These are phyloP conservation scores for Boletellus emodensis DNA, from an alignment of 768 basidiomycete genomes.

Conservation along the genomic window DNA sequence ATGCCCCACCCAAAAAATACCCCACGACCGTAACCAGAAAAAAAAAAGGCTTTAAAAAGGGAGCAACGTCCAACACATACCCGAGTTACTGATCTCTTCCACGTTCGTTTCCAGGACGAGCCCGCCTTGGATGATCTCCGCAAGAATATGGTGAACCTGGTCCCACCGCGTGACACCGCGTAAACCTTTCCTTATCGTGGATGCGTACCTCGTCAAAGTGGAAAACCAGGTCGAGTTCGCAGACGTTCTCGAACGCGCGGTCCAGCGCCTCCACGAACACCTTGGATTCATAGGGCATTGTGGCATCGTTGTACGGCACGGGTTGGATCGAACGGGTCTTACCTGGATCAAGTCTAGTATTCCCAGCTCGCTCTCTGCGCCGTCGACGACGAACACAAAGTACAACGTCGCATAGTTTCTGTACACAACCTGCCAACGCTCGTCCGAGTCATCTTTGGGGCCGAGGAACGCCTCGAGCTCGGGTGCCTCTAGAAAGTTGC, in stretches of 20 bases:
- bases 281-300: slow-evolving; percentile 27
- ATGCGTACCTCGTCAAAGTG: slow-evolving; percentile 90
- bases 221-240: slow-evolving; percentile 96
- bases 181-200: not conserved
- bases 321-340: not conserved
- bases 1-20: not conserved
- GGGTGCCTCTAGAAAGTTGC: slow-evolving; percentile 95
- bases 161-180: slow-evolving; percentile 2
- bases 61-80: slow-evolving; percentile 38
- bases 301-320: not conserved
- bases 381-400: slow-evolving; percentile 96
- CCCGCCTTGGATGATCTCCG: slow-evolving; percentile 97
- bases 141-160: slow-evolving; percentile 86
- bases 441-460: slow-evolving; percentile 44
- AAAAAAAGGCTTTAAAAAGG: too few relatives aligned
- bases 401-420: slow-evolving; percentile 94
- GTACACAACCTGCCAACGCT: slow-evolving; percentile 85
- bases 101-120: slow-evolving; percentile 94
- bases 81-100: slow-evolving; percentile 71
- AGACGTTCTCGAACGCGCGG: slow-evolving; percentile 95
- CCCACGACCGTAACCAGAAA: not conserved
- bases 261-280: slow-evolving; percentile 98
- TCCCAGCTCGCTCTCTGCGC: slow-evolving; percentile 94
- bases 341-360: slow-evolving; percentile 97
- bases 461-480: slow-evolving; percentile 76